phyloP scores from a whole-genome alignment of 306 rosid genomes.

The Citrullus colocynthis region DNA sequence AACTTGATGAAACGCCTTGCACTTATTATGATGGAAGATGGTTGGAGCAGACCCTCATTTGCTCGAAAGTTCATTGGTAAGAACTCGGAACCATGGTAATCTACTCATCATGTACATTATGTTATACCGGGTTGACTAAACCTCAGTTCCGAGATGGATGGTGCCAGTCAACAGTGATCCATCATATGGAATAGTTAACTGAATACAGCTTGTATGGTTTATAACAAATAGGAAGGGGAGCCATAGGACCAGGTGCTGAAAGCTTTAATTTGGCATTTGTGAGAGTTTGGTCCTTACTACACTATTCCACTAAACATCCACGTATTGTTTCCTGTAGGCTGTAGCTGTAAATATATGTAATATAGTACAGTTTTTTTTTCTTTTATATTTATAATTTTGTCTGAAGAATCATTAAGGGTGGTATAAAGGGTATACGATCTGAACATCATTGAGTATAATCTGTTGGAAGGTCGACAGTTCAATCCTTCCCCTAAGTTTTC shows the following conservation, averaged over 20 bases:
- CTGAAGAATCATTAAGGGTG: neutral
- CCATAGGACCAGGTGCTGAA: neutral
- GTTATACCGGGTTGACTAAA: neutral
- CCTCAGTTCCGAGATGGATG: neutral
- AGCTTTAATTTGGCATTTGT: neutral
- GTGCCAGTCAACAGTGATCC: neutral
- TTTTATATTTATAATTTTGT: neutral
- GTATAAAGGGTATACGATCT: neutral
- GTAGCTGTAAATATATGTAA: neutral
- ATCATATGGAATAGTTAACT: neutral
- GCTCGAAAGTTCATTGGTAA: conserved; percentile 46
- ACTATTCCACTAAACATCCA: neutral
- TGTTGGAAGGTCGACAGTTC: neutral
- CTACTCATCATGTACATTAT: conserved; percentile 9
- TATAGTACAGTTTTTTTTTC: neutral
- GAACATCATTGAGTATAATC: neutral
- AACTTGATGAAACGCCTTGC: conserved; percentile 55
- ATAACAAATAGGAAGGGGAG: neutral
- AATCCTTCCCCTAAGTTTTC: neutral
- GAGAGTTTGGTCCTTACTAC: neutral
- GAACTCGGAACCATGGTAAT: conserved; percentile 75
- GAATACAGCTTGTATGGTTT: neutral
- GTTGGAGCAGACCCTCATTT: conserved; percentile 48
- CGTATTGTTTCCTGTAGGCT: neutral
- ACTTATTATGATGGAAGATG: conserved; percentile 63